Conservation (phyloP, 1,139 yeast genomes). For the Blastobotrys aristatus region DNA sequence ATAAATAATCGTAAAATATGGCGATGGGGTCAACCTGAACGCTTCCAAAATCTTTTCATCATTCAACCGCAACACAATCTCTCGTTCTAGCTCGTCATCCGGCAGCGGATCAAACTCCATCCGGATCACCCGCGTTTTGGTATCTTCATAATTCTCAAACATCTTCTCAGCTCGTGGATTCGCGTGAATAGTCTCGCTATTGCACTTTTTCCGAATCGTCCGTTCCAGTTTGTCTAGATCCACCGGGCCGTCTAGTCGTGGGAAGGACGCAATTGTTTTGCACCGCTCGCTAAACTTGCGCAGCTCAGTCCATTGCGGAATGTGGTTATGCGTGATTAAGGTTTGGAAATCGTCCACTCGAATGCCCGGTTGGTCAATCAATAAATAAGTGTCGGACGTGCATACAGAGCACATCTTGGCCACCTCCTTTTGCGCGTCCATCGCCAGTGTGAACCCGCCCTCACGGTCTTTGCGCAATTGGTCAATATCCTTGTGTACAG, state of each 20-base stretch:
- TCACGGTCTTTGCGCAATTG: conserved; percentile 21
- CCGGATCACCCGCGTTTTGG: conserved; percentile 53
- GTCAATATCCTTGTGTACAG: conserved; percentile 29
- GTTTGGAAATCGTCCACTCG: conserved; percentile 50
- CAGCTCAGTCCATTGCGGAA: conserved; percentile 47
- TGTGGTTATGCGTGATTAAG: conserved; percentile 29
- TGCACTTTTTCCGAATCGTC: conserved; percentile 44
- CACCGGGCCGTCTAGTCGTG: conserved; percentile 45
- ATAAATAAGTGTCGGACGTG: conserved; percentile 61
- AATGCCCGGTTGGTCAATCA: conserved; percentile 70
- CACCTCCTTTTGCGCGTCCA: conserved; percentile 45
- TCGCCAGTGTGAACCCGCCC: conserved; percentile 28
- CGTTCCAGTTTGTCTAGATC: conserved; percentile 47
- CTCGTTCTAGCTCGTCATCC: conserved; percentile 28
- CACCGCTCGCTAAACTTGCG: conserved; percentile 52
- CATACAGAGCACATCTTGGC: conserved; percentile 54
- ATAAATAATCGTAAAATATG: conserved; percentile 29
- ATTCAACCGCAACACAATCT: conserved; percentile 36
- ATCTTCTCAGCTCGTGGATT: conserved; percentile 39
- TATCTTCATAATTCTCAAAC: conserved; percentile 48
- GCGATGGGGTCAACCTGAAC: conserved; percentile 29
- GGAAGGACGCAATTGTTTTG: conserved; percentile 60
- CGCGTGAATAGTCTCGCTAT: conserved; percentile 40
- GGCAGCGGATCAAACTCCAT: conserved; percentile 52
- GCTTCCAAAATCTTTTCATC: conserved; percentile 45